A percentile compares a stretch with the other conserved stretches of the same genome.
Conservation (phyloP, 179 eudicot genomes). For the Carnegiea gigantea region DNA sequence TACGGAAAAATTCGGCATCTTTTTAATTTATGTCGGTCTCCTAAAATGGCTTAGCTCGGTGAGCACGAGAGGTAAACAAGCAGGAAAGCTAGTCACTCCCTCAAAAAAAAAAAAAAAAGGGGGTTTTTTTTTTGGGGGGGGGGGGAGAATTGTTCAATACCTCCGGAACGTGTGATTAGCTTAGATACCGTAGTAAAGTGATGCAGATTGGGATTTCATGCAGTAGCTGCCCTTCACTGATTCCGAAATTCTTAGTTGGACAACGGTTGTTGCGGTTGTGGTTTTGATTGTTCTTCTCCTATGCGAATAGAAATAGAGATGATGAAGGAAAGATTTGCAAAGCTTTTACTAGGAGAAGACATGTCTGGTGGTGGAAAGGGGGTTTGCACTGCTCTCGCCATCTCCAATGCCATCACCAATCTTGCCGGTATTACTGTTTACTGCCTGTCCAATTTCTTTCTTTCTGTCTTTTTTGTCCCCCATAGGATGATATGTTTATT, state of each 20-base stretch:
- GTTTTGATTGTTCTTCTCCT: background rate
- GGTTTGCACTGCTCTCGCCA: conserved; percentile 88
- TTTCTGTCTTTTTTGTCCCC: too few species aligned
- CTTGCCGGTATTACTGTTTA: conserved; percentile 60
- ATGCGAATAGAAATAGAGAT: conserved; percentile 58
- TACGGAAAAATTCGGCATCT: background rate
- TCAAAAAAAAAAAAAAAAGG: too few species aligned
- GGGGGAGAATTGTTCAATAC: too few species aligned
- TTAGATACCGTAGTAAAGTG: background rate
- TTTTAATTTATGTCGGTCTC: background rate
- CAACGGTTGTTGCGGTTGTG: background rate
- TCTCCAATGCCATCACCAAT: conserved; percentile 93
- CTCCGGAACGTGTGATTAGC: background rate
- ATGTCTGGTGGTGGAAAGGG: conserved; percentile 99
- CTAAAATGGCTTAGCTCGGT: background rate
- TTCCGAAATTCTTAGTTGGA: background rate
- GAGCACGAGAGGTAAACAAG: too few species aligned
- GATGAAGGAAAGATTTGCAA: conserved; percentile 99
- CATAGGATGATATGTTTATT: background rate
- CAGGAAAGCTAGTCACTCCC: too few species aligned
- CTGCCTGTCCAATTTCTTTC: background rate
- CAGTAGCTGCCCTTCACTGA: background rate
- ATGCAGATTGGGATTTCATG: background rate
- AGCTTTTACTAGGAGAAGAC: conserved; percentile 91
- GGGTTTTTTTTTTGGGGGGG: too few species aligned